Conservation (phyloP, 2,329 filamentous ascomycete species). For the Coniochaeta sp. region DNA sequence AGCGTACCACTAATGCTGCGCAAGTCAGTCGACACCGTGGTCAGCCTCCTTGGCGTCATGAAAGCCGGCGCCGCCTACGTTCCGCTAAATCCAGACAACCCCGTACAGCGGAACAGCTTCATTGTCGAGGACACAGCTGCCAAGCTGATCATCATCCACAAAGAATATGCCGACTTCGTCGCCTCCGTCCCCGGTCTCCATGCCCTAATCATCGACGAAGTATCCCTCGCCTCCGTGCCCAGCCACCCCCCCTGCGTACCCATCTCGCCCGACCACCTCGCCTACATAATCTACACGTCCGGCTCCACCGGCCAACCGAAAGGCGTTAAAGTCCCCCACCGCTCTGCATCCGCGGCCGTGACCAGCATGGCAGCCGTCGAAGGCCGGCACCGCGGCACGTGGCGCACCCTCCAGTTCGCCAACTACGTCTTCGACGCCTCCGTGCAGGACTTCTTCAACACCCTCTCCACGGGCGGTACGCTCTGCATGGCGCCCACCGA, state of each 20-base stretch:
- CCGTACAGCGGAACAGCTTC: conserved; percentile 10
- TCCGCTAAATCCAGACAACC: conserved; percentile 13
- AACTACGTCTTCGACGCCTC: conserved; percentile 7
- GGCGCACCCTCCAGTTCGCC: conserved; percentile 8
- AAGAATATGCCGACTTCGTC: conserved; percentile 2
- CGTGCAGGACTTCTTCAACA: conserved; percentile 8
- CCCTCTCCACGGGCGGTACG: conserved; percentile 7
- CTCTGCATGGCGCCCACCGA: conserved; percentile 8
- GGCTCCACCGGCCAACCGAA: conserved; percentile 8
- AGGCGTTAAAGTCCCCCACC: conserved; percentile 6
- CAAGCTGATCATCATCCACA: conserved; percentile 6
- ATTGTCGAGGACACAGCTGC: not conserved
- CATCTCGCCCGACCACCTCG: not conserved
- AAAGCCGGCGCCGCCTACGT: not conserved
- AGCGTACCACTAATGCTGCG: conserved; percentile 5
- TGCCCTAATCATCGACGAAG: not conserved
- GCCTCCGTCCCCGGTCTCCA: not conserved
- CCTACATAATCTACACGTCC: conserved; percentile 8
- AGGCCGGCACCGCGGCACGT: conserved; percentile 1
- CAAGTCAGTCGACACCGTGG: not conserved
- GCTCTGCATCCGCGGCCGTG: conserved; percentile 10
- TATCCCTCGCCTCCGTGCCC: not conserved
- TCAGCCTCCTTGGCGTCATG: not conserved
- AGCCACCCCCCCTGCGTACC: not conserved
- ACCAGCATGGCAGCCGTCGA: conserved; percentile 8